These are phyloP conservation scores for Fusarium cicatricum DNA, from an alignment of 2,329 filamentous ascomycete genomes.

Conservation along the genomic window DNA sequence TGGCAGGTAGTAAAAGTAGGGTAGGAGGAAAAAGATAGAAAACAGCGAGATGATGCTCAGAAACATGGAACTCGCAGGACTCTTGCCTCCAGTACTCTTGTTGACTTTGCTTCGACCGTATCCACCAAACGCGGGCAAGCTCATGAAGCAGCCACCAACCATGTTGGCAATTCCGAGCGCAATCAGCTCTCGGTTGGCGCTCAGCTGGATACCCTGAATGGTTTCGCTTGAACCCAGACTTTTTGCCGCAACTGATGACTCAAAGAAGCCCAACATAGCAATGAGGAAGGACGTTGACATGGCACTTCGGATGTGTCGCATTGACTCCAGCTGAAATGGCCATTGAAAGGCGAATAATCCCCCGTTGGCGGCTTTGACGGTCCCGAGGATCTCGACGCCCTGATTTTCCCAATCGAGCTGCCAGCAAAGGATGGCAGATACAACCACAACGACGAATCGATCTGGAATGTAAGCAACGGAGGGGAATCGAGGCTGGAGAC, in stretches of 20 bases:
- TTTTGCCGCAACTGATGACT: constrained; percentile 95
- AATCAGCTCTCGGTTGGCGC: constrained; percentile 91
- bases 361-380: constrained; percentile 78
- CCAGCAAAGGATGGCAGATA: constrained; percentile 84
- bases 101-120: constrained; percentile 98
- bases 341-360: constrained; percentile 81
- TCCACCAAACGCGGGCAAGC: constrained; percentile 91
- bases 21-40: constrained; percentile 82
- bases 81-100: constrained; percentile 87
- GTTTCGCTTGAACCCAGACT: constrained; percentile 76
- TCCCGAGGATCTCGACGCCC: constrained; percentile 84
- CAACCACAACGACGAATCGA: constrained; percentile 85
- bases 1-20: constrained; percentile 95
- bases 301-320: constrained; percentile 83
- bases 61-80: constrained; percentile 91
- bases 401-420: constrained; percentile 78
- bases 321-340: constrained; percentile 79
- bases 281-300: constrained; percentile 94
- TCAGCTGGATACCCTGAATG: constrained; percentile 82
- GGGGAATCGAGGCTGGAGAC: constrained; percentile 80
- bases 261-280: constrained; percentile 96
- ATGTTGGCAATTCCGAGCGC: constrained; percentile 91
- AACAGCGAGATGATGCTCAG: constrained; percentile 83
- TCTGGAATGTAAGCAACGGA: constrained; percentile 89
- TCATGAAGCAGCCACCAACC: constrained; percentile 91